These are phyloP conservation scores for Pythium brachiatum DNA, from an alignment of 352 stramenopile genomes.

Conservation along the genomic window DNA sequence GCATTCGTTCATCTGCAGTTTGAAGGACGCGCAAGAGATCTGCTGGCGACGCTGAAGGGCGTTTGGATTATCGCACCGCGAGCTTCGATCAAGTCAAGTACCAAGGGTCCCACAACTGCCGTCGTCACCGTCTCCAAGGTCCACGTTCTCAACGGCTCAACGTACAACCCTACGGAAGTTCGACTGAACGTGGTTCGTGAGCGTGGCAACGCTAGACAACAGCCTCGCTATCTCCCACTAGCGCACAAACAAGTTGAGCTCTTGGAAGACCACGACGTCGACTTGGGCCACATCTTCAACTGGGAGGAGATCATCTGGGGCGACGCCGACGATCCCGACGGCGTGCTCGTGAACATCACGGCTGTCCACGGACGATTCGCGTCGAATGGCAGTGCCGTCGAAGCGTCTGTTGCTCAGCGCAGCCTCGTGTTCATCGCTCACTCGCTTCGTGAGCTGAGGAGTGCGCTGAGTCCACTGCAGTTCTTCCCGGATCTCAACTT, in stretches of 20 bases:
- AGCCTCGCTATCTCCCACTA: neutral
- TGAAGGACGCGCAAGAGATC: constrained; percentile 5
- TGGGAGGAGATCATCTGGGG: neutral
- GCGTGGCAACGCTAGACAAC: neutral
- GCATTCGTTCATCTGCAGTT: constrained; percentile 4
- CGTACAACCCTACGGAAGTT: neutral
- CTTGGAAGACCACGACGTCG: neutral
- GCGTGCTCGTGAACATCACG: neutral
- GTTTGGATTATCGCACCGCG: neutral
- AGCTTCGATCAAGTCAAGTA: neutral
- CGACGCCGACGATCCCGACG: neutral
- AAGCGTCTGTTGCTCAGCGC: neutral
- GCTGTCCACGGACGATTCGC: constrained; percentile 1
- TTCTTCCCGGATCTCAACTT: constrained; percentile 12
- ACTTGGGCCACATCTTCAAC: constrained; percentile 3
- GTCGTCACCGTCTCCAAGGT: neutral
- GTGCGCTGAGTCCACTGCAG: neutral
- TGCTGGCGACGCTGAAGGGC: constrained; percentile 1
- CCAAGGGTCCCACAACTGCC: neutral
- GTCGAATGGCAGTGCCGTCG: neutral
- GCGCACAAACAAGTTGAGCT: neutral
- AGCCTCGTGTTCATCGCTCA: neutral
- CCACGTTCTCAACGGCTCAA: neutral
- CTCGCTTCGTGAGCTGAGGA: neutral
- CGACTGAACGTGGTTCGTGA: neutral